Base-by-base conservation (phyloP, 306 rosid species). In the Arachis stenosperma region DNA sequence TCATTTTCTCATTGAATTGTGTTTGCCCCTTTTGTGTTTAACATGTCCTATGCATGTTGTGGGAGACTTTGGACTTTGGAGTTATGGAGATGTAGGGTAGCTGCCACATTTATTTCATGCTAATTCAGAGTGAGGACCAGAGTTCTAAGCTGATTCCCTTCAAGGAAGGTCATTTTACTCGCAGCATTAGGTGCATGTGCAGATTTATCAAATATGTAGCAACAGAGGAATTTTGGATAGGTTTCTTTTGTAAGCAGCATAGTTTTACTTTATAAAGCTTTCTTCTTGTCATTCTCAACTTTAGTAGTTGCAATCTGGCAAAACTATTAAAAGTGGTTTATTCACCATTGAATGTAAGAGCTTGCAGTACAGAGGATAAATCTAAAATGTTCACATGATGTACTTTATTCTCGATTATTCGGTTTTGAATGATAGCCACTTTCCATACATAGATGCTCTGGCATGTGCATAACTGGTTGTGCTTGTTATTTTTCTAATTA, bases 201-300 rank as follows among this genome's bases (percentile, higher is more conserved):
- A 52, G 14, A 52, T 37, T 42, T 43, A 12, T 65, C 42, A 43
- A 66, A 58, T 27, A 30, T 67, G 66, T 61, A 74, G 30, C 65
- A 59, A 6, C 54, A 11, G 48, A 42, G 36, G 46, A 53, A 17
- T 22, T 3, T 65, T 42, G 48, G 55, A 3, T 65, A 42, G 12
- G 17, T 17, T 66, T 57, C 68, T 67, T 67, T 44, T n/a, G 13
- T 44, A 12, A 1, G 61, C 14, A 5, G 61, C 62, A 14, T 53
- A 44, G 53, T 53, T 70, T 62, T 53, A 15, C 7, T 53, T 15
- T 6, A 13, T 17, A 70, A 53, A 4, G 9, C 51, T 53, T 61
- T 11, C 10, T 54, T 54, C 4, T 15, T 0, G 42, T 58, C 47
- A 42, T 63, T 62, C 57, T 12, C 56, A 43, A 14, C 8, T 9